Percentiles rank a stretch among this genome's conserved stretches.
Evolutionary conservation across 2,329 filamentous ascomycete genomes (phyloP).

Genomic region (Paraphoma sp.): DNA sequence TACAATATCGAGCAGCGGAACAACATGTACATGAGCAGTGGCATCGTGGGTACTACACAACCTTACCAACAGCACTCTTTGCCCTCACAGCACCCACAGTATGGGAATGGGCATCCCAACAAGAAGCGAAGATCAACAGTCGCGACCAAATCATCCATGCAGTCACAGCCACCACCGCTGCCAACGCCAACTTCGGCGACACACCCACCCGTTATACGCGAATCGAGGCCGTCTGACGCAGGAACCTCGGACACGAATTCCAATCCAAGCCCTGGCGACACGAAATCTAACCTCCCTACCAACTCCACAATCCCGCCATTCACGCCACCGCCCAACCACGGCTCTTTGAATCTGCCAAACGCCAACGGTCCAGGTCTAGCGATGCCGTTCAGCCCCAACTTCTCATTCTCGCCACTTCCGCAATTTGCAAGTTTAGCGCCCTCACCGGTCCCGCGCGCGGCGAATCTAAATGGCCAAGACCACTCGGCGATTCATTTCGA

Average conservation of each 20-base stretch:
- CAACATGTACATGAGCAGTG: slow-evolving; percentile 44
- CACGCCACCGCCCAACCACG: slow-evolving; percentile 34
- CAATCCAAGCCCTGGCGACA: slow-evolving; percentile 30
- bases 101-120: slow-evolving; percentile 38
- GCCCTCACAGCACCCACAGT: slow-evolving; percentile 31
- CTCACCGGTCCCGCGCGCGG: slow-evolving; percentile 35
- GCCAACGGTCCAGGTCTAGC: slow-evolving; percentile 28
- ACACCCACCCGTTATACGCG: slow-evolving; percentile 25
- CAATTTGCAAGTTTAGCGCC: slow-evolving; percentile 42
- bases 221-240: slow-evolving; percentile 30
- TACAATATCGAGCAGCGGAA: slow-evolving; percentile 48
- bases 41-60: slow-evolving; percentile 32
- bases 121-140: slow-evolving; percentile 46
- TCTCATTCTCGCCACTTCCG: slow-evolving; percentile 45
- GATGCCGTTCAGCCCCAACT: slow-evolving; percentile 52
- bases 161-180: slow-evolving; percentile 30
- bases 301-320: slow-evolving; percentile 33
- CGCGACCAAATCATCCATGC: slow-evolving; percentile 26
- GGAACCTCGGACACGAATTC: slow-evolving; percentile 25
- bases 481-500: slow-evolving; percentile 36
- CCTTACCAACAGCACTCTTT: slow-evolving; percentile 34
- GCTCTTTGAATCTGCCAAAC: slow-evolving; percentile 20
- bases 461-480: slow-evolving; percentile 23
- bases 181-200: slow-evolving; percentile 42
- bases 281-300: slow-evolving; percentile 23